Conservation (phyloP, 768 basidiomycete species). For the Solioccasus polychromus region DNA sequence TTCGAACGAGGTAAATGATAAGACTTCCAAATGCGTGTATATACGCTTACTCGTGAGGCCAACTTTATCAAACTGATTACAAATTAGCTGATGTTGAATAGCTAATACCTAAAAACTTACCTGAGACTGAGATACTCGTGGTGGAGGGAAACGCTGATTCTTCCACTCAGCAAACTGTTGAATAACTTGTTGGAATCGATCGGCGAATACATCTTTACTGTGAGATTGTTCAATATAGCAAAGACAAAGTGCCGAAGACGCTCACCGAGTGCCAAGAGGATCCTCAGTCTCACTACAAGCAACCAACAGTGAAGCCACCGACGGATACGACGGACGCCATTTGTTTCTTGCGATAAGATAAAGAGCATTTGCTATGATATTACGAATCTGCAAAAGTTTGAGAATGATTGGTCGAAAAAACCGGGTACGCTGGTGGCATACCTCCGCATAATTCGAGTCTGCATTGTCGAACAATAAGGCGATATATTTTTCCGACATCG, state of each 20-base stretch:
- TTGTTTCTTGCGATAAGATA: conserved; percentile 53
- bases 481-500: conserved; percentile 65
- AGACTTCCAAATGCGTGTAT: neutral
- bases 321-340: conserved; percentile 69
- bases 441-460: conserved; percentile 84
- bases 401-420: neutral
- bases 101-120: conserved; percentile 30
- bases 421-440: conserved; percentile 30
- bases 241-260: neutral
- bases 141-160: conserved; percentile 76
- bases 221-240: conserved; percentile 1
- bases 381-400: conserved; percentile 52
- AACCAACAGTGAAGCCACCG: conserved; percentile 47
- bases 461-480: conserved; percentile 71
- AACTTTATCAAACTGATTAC: conserved; percentile 76
- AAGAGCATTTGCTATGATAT: conserved; percentile 65
- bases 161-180: conserved; percentile 65
- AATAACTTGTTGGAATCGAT: conserved; percentile 55
- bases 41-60: conserved; percentile 76
- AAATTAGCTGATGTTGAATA: conserved; percentile 11
- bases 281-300: conserved; percentile 54
- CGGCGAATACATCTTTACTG: conserved; percentile 56
- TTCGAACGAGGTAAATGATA: conserved; percentile 31
- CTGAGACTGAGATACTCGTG: conserved; percentile 80
- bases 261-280: conserved; percentile 60